Percentiles rank a stretch among this genome's conserved stretches.
Conservation (phyloP, 2,329 filamentous ascomycete genomes). For the Venturia effusa region DNA sequence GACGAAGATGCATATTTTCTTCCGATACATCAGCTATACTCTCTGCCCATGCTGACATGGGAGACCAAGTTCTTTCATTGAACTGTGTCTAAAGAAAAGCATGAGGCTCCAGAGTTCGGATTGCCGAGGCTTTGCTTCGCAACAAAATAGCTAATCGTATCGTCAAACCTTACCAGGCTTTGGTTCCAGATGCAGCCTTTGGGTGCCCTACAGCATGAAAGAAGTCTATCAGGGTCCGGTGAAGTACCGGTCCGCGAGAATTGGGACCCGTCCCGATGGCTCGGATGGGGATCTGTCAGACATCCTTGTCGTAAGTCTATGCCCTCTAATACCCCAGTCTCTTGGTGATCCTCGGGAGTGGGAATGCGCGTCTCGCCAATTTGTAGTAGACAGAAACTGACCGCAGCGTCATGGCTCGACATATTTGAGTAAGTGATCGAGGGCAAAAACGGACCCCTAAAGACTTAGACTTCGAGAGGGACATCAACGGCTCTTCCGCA, state of each 20-base stretch:
- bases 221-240: not conserved
- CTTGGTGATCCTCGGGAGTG: not conserved
- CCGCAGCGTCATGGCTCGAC: conserved; percentile 38
- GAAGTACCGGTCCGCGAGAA: conserved; percentile 35
- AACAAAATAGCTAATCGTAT: conserved; percentile 39
- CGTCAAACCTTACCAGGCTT: conserved; percentile 36
- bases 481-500: not conserved
- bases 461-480: not conserved
- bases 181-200: conserved; percentile 40
- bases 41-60: conserved; percentile 42
- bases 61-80: conserved; percentile 45
- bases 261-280: conserved; percentile 42
- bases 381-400: conserved; percentile 39
- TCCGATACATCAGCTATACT: conserved; percentile 28
- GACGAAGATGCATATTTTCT: conserved; percentile 21
- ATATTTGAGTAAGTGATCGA: conserved; percentile 37
- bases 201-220: conserved; percentile 17
- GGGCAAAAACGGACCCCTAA: conserved; percentile 27
- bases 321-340: not conserved
- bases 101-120: conserved; percentile 43
- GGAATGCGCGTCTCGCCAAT: conserved; percentile 40
- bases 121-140: conserved; percentile 39
- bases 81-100: conserved; percentile 41
- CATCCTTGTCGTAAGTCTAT: conserved; percentile 20
- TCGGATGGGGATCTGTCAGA: conserved; percentile 28